Conservation (phyloP, 2,329 filamentous ascomycete species). For the Westerdykella aurantiaca region DNA sequence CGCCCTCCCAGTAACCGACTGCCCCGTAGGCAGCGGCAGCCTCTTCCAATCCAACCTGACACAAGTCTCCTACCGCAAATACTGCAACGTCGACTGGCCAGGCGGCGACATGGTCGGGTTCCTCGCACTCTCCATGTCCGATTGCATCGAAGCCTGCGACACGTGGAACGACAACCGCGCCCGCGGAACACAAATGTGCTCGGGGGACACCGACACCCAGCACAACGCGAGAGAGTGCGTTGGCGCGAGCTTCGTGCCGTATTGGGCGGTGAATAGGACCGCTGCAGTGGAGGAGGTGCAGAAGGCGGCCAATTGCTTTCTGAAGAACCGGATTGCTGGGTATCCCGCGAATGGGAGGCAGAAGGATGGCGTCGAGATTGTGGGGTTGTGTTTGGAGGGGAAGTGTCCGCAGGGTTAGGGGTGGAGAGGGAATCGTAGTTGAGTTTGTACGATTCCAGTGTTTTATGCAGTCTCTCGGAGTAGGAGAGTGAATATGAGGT, state of each 20-base stretch:
- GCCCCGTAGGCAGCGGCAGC: not conserved
- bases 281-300: slow-evolving; percentile 2
- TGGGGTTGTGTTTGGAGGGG: slow-evolving; percentile 2
- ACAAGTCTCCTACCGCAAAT: not conserved
- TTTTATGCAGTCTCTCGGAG: too few relatives aligned
- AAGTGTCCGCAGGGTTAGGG: not conserved
- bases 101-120: not conserved
- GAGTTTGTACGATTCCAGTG: too few relatives aligned
- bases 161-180: slow-evolving; percentile 4
- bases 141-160: slow-evolving; percentile 9
- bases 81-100: slow-evolving; percentile 2
- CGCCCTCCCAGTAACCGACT: slow-evolving; percentile 1
- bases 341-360: not conserved
- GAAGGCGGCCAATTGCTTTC: slow-evolving; percentile 8
- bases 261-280: slow-evolving; percentile 6
- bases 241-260: slow-evolving; percentile 4
- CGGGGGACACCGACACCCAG: not conserved
- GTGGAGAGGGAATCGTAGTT: too few relatives aligned
- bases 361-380: slow-evolving; percentile 3
- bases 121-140: not conserved
- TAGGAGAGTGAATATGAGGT: too few relatives aligned
- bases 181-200: too few relatives aligned
- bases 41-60: slow-evolving; percentile 1
- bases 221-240: slow-evolving; percentile 1
- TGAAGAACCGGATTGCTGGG: slow-evolving; percentile 5